Percentiles rank a stretch among this genome's conserved stretches.
Evolutionary conservation across 176 grass and related monocot species (phyloP).

Genomic region (Aegilops bicornis): DNA sequence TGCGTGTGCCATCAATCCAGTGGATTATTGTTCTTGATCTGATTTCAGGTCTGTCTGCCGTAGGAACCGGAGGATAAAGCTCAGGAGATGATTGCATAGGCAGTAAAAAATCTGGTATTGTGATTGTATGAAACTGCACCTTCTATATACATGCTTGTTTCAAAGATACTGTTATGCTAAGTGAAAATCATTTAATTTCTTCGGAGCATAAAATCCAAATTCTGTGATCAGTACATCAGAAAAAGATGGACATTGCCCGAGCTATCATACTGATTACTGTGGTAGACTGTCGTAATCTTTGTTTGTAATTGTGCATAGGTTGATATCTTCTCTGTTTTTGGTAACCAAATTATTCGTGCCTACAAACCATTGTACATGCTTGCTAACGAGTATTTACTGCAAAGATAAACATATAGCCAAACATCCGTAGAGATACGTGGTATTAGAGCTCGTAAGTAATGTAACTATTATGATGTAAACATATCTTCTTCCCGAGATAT

Average conservation of each 20-base stretch:
- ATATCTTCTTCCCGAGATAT: too few species aligned
- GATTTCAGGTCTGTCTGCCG: background rate
- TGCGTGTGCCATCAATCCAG: background rate
- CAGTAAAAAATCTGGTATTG: background rate
- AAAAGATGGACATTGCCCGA: background rate
- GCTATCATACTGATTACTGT: background rate
- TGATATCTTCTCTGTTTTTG: background rate
- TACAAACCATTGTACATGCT: too few species aligned
- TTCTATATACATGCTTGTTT: background rate
- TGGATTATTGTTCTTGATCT: background rate
- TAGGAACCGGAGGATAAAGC: constrained; percentile 14
- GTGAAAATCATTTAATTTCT: background rate
- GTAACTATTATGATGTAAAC: too few species aligned
- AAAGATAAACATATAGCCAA: too few species aligned
- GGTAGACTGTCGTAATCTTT: constrained; percentile 6
- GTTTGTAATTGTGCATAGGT: background rate
- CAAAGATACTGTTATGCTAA: background rate
- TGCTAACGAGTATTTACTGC: too few species aligned
- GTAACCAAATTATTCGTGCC: background rate
- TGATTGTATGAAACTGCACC: background rate
- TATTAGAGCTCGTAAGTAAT: too few species aligned
- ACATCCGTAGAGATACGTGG: too few species aligned
- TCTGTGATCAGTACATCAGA: constrained; percentile 19
- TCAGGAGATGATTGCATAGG: background rate
- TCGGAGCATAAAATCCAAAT: background rate